Percentiles rank a stretch among this genome's conserved stretches.
phyloP scores from a whole-genome alignment of 2,329 filamentous ascomycete genomes.

The Trichoderma cornu-damae region DNA sequence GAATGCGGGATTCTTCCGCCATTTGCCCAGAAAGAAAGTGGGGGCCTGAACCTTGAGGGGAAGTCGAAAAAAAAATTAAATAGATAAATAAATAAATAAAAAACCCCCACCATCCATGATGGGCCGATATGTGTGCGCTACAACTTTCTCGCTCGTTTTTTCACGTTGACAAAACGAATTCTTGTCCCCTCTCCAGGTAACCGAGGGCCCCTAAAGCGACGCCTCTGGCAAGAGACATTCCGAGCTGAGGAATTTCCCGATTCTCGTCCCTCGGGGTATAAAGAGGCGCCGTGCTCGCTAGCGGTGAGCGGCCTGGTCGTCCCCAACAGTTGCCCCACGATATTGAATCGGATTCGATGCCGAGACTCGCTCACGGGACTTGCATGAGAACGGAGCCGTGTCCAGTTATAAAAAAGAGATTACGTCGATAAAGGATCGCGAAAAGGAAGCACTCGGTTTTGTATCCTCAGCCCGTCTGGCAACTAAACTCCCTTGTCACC shows the following conservation, averaged over 20 bases:
- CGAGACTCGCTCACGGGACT: neutral
- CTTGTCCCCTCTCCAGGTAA: neutral
- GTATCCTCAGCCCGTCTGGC: neutral
- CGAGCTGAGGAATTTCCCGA: neutral
- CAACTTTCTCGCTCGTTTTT: neutral
- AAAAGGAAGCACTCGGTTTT: neutral
- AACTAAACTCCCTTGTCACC: neutral
- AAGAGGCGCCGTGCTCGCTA: neutral
- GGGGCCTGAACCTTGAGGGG: conserved; percentile 5
- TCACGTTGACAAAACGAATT: conserved; percentile 4
- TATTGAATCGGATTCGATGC: neutral
- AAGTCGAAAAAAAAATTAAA: no score
- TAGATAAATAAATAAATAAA: no score
- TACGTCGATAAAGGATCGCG: neutral
- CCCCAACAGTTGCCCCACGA: conserved; percentile 10
- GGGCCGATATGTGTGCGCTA: conserved; percentile 2
- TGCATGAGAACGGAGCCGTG: neutral
- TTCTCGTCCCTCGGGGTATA: neutral
- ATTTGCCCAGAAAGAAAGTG: conserved; percentile 18
- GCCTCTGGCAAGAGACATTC: neutral
- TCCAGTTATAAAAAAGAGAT: neutral
- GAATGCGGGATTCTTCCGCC: conserved; percentile 18
- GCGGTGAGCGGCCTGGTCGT: neutral
- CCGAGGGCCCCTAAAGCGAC: neutral
- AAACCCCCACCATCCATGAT: conserved; percentile 19